Conservation (phyloP, 139 green algal genomes). For the Chlorella sp. region DNA sequence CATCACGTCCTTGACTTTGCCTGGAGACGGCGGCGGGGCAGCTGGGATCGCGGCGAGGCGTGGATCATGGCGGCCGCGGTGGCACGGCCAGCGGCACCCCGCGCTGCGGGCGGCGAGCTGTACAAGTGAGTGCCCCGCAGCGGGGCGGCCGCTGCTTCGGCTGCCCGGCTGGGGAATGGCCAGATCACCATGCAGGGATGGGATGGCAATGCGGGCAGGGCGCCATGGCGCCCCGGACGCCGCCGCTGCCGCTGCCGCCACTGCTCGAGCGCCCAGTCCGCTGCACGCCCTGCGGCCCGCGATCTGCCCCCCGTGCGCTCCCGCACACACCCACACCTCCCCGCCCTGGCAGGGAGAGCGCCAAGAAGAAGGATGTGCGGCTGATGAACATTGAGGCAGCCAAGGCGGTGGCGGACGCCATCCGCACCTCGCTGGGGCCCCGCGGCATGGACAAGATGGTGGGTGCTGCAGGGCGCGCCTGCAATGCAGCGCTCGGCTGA, state of each 20-base stretch:
- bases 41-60: background rate
- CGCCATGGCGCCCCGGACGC: background rate
- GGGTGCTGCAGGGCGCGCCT: background rate
- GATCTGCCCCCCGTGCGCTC: too few relatives aligned
- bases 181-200: background rate
- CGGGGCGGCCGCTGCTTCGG: background rate
- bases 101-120: constrained; percentile 42
- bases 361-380: constrained; percentile 94
- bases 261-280: background rate
- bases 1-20: background rate
- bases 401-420: constrained; percentile 97
- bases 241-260: background rate
- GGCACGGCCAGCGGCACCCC: background rate
- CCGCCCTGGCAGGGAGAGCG: constrained; percentile 86
- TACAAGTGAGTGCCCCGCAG: constrained; percentile 47
- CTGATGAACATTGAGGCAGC: constrained; percentile 97
- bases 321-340: too few relatives aligned
- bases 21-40: background rate
- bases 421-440: constrained; percentile 95
- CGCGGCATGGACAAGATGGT: constrained; percentile 99
- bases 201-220: background rate
- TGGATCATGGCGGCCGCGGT: background rate
- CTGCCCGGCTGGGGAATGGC: background rate
- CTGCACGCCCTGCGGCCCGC: too few relatives aligned
- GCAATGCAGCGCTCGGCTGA: background rate